These are phyloP conservation scores for Mariannaea elegans DNA, from an alignment of 2,329 filamentous ascomycete genomes.

Conservation along the genomic window DNA sequence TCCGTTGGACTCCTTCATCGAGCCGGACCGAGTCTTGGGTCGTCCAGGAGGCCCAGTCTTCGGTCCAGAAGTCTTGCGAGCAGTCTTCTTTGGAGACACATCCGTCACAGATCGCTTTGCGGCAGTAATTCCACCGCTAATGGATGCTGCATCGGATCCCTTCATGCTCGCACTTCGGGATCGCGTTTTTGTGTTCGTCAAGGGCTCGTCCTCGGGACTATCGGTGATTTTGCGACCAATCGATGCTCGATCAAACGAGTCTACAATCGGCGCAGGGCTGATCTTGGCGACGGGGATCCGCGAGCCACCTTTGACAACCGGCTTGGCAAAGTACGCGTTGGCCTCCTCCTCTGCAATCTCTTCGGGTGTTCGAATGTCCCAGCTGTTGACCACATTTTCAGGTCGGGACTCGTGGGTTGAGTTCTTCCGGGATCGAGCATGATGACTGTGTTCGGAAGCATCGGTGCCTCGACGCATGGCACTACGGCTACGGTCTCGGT, in stretches of 20 bases:
- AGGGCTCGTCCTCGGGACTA: constrained; percentile 66
- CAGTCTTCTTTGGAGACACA: constrained; percentile 62
- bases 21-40: constrained; percentile 70
- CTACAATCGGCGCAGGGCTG: constrained; percentile 80
- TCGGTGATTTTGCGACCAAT: constrained; percentile 37
- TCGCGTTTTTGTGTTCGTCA: constrained; percentile 69
- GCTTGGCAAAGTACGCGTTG: constrained; percentile 60
- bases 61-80: constrained; percentile 56
- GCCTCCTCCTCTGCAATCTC: constrained; percentile 74
- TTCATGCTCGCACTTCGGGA: constrained; percentile 74
- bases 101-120: constrained; percentile 58
- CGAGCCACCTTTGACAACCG: constrained; percentile 69
- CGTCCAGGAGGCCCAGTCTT: constrained; percentile 58
- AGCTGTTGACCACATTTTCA: constrained; percentile 59
- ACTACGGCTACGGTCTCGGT: constrained; percentile 49
- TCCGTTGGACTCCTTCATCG: constrained; percentile 56
- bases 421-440: constrained; percentile 54
- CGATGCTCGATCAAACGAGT: constrained; percentile 78
- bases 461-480: constrained; percentile 46
- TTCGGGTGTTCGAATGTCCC: constrained; percentile 80
- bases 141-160: constrained; percentile 36
- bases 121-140: constrained; percentile 34
- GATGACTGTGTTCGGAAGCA: constrained; percentile 40
- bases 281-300: constrained; percentile 87
- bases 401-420: constrained; percentile 52